These are phyloP conservation scores for Arthrocladium fulminans DNA, from an alignment of 2,329 filamentous ascomycete genomes.

Conservation along the genomic window DNA sequence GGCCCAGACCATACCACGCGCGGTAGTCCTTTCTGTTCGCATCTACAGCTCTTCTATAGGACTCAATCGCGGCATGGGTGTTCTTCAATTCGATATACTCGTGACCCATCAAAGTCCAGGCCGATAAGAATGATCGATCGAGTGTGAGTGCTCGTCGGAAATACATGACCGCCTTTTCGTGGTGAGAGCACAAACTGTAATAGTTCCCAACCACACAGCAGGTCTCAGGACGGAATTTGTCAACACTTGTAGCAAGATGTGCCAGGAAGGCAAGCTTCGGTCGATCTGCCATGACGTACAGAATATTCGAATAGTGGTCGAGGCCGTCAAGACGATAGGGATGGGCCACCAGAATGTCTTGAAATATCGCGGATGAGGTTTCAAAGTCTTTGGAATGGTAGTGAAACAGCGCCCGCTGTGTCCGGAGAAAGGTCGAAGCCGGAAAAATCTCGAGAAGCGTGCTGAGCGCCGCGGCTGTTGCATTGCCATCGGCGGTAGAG, in stretches of 20 bases:
- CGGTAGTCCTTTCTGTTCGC: conserved; percentile 94
- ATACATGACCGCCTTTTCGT: conserved; percentile 97
- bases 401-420: conserved; percentile 74
- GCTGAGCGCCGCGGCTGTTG: conserved; percentile 17
- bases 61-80: conserved; percentile 94
- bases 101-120: conserved; percentile 98
- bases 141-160: conserved; percentile 87
- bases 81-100: conserved; percentile 99
- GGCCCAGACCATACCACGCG: conserved; percentile 93
- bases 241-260: conserved; percentile 78
- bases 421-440: conserved; percentile 77
- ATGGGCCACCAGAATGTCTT: conserved; percentile 59
- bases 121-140: conserved; percentile 81
- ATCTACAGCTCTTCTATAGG: conserved; percentile 88
- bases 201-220: conserved; percentile 97
- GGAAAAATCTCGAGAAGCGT: conserved; percentile 81
- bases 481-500: conserved; percentile 50
- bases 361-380: conserved; percentile 53
- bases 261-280: conserved; percentile 89
- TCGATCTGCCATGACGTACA: conserved; percentile 82
- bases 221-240: conserved; percentile 94
- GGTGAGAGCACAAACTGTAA: conserved; percentile 85
- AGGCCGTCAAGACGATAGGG: conserved; percentile 73
- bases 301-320: conserved; percentile 93
- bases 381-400: conserved; percentile 82